Percentiles rank a stretch among this genome's conserved stretches.
These are phyloP conservation scores for Grosmannia huntii DNA, from an alignment of 2,329 filamentous ascomycete genomes.

Conservation along the genomic window DNA sequence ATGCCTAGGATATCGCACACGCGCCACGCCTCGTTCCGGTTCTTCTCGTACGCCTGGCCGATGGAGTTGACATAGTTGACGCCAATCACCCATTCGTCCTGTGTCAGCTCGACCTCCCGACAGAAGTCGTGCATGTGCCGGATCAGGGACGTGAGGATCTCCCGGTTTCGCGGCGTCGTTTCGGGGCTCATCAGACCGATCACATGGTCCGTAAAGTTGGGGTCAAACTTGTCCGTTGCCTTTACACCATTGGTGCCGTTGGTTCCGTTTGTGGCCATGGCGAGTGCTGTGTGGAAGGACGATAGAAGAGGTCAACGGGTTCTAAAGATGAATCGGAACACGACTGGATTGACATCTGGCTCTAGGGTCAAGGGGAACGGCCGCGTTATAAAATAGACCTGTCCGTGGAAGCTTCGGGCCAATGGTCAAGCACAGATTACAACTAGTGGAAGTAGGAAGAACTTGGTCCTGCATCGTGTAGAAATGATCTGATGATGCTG, in stretches of 20 bases:
- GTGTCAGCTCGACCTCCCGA: slow-evolving; percentile 64
- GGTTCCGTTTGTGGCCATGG: not conserved
- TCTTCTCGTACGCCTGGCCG: slow-evolving; percentile 55
- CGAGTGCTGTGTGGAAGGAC: not conserved
- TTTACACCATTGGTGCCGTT: slow-evolving; percentile 5
- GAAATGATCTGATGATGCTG: not conserved
- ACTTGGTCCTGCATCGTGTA: not conserved
- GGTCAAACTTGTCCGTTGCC: slow-evolving; percentile 45
- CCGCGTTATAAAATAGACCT: not conserved
- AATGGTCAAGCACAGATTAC: not conserved
- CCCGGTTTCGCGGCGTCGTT: slow-evolving; percentile 52
- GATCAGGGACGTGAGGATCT: slow-evolving; percentile 56
- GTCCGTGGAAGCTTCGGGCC: not conserved
- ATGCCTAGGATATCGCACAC: slow-evolving; percentile 62
- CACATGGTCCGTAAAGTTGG: slow-evolving; percentile 62
- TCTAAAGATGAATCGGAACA: too few species aligned
- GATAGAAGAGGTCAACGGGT: too few species aligned
- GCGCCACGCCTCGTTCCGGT: slow-evolving; percentile 61
- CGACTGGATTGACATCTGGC: not conserved
- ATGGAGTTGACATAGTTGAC: slow-evolving; percentile 47
- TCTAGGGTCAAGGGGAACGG: not conserved
- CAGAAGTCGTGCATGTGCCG: slow-evolving; percentile 71
- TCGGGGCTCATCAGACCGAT: slow-evolving; percentile 63
- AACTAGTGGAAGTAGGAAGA: not conserved
- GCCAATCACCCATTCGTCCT: slow-evolving; percentile 67